Percentiles rank a stretch among this genome's conserved stretches.
These are phyloP conservation scores for Tolypocladium tropicale DNA, from an alignment of 2,329 filamentous ascomycete species.

Conservation along the genomic window DNA sequence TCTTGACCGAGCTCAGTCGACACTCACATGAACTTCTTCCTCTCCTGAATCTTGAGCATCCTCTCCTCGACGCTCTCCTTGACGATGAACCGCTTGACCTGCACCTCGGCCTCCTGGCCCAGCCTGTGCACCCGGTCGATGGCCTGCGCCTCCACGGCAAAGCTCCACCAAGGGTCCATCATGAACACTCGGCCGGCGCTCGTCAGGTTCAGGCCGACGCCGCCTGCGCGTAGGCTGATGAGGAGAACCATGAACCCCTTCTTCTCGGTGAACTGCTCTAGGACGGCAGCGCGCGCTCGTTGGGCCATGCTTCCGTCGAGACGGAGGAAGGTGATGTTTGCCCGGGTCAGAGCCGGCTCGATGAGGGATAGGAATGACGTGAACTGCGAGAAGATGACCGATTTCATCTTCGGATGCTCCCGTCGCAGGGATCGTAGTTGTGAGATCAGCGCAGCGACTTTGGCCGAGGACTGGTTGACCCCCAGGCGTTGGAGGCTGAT, in stretches of 20 bases:
- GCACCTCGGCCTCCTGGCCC: slow-evolving; percentile 81
- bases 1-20: background rate
- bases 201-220: slow-evolving; percentile 88
- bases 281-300: slow-evolving; percentile 68
- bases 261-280: slow-evolving; percentile 56
- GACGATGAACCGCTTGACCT: slow-evolving; percentile 80
- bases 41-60: slow-evolving; percentile 87
- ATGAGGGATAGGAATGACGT: slow-evolving; percentile 93
- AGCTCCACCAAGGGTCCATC: slow-evolving; percentile 99
- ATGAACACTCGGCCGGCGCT: slow-evolving; percentile 85
- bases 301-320: slow-evolving; percentile 88
- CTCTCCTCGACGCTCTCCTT: slow-evolving; percentile 87
- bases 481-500: slow-evolving; percentile 53
- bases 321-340: slow-evolving; percentile 70
- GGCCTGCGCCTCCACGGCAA: slow-evolving; percentile 89
- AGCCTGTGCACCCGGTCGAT: slow-evolving; percentile 97
- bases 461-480: slow-evolving; percentile 67
- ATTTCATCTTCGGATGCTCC: slow-evolving; percentile 63
- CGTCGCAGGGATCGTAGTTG: slow-evolving; percentile 62
- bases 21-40: slow-evolving; percentile 90
- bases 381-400: slow-evolving; percentile 94
- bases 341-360: slow-evolving; percentile 62
- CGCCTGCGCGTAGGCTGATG: slow-evolving; percentile 78
- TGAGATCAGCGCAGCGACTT: slow-evolving; percentile 69
- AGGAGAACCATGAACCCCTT: slow-evolving; percentile 64